Conservation (phyloP, 257 asterid species). For the Solanum tarijense region DNA sequence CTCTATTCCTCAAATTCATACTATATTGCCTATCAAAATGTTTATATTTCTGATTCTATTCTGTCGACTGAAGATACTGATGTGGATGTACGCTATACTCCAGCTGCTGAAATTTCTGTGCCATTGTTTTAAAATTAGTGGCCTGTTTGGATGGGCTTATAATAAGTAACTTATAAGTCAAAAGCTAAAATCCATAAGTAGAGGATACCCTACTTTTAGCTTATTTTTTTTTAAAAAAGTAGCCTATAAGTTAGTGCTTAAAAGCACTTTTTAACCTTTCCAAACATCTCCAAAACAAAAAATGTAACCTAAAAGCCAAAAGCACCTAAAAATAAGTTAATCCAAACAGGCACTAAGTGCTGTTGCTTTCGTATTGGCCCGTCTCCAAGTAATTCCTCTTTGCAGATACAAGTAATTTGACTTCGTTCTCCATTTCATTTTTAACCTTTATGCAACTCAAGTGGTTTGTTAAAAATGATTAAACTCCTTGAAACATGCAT, state of each 20-base stretch:
- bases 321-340: not conserved
- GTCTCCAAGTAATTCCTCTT: not conserved
- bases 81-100: not conserved
- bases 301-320: not conserved
- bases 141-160: not conserved
- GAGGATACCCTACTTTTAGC: not conserved
- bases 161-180: not conserved
- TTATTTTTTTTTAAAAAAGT: no score
- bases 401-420: not conserved
- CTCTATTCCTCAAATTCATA: not conserved
- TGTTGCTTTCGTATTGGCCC: not conserved
- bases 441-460: not conserved
- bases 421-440: not conserved
- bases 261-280: not conserved
- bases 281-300: not conserved
- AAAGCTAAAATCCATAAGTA: not conserved
- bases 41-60: not conserved
- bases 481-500: not conserved
- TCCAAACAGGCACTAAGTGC: not conserved
- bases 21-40: not conserved
- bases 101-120: not conserved
- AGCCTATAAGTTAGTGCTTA: not conserved
- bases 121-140: not conserved
- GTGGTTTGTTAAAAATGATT: not conserved
- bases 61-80: not conserved